Conservation (phyloP, 495 filamentous ascomycete genomes). For the Penicillium desertorum region DNA sequence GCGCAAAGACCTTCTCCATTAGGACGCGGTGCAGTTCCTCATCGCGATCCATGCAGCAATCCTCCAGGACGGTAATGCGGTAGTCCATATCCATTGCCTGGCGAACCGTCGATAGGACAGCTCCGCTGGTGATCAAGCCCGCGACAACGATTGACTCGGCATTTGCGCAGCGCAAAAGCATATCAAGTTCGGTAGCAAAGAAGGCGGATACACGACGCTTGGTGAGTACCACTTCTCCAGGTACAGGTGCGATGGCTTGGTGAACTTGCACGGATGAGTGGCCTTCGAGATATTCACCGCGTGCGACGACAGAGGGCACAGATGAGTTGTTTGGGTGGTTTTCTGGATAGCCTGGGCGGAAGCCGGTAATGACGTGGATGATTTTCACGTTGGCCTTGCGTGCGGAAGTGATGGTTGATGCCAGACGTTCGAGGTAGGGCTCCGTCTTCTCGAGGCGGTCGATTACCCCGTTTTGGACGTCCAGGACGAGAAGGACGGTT, state of each 20-base stretch:
- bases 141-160: constrained; percentile 33
- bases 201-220: constrained; percentile 43
- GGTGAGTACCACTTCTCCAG: constrained; percentile 31
- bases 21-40: constrained; percentile 36
- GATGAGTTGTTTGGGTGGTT: constrained; percentile 25
- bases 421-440: constrained; percentile 29
- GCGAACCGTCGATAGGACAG: constrained; percentile 42
- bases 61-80: constrained; percentile 34
- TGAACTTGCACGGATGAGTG: constrained; percentile 25
- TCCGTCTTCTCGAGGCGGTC: constrained; percentile 18
- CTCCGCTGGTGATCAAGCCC: constrained; percentile 40
- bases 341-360: constrained; percentile 38
- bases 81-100: constrained; percentile 41
- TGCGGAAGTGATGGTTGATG: constrained; percentile 24
- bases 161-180: constrained; percentile 34
- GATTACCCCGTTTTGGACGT: constrained; percentile 36
- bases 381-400: constrained; percentile 28
- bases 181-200: constrained; percentile 35
- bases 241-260: constrained; percentile 20
- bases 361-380: constrained; percentile 36
- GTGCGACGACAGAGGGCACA: constrained; percentile 17
- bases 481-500: constrained; percentile 37
- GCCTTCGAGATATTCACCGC: constrained; percentile 26
- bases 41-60: constrained; percentile 40
- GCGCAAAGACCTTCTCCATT: constrained; percentile 36